phyloP scores from a whole-genome alignment of 2,329 filamentous ascomycete genomes.

The Fusarium penzigii region DNA sequence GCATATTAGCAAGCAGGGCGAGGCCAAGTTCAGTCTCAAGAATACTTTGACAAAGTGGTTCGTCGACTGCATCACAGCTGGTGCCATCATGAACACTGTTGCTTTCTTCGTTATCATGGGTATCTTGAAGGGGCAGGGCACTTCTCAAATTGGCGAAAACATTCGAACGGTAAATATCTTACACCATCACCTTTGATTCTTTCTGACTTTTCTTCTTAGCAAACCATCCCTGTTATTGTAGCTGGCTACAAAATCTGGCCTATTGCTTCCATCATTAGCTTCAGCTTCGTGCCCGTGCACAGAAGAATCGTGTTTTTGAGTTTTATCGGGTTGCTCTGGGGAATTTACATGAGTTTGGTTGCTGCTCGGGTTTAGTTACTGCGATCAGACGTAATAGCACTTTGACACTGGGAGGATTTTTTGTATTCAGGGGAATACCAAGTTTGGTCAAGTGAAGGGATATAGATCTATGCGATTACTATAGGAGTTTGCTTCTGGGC shows the following conservation, averaged over 20 bases:
- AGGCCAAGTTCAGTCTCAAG: slow-evolving; percentile 39
- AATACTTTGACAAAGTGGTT: slow-evolving; percentile 53
- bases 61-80: slow-evolving; percentile 50
- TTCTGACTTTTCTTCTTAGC: slow-evolving; percentile 2
- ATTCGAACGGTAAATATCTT: slow-evolving; percentile 35
- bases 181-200: neutral
- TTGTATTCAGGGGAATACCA: neutral
- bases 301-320: slow-evolving; percentile 51
- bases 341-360: slow-evolving; percentile 52
- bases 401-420: neutral
- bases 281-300: slow-evolving; percentile 51
- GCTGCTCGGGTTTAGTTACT: slow-evolving; percentile 40
- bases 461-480: too few relatives aligned
- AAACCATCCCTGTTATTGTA: slow-evolving; percentile 50
- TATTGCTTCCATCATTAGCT: slow-evolving; percentile 51
- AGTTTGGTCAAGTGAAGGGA: too few relatives aligned
- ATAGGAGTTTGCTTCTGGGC: too few relatives aligned
- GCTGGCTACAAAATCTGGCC: slow-evolving; percentile 56
- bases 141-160: slow-evolving; percentile 39
- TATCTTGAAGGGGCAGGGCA: slow-evolving; percentile 42
- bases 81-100: slow-evolving; percentile 47
- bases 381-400: neutral
- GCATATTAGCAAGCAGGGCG: slow-evolving; percentile 15
- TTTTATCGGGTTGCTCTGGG: slow-evolving; percentile 51
- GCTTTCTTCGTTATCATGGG: slow-evolving; percentile 51